Conservation (phyloP, 345 rosid genomes). For the Populus pruinosa region DNA sequence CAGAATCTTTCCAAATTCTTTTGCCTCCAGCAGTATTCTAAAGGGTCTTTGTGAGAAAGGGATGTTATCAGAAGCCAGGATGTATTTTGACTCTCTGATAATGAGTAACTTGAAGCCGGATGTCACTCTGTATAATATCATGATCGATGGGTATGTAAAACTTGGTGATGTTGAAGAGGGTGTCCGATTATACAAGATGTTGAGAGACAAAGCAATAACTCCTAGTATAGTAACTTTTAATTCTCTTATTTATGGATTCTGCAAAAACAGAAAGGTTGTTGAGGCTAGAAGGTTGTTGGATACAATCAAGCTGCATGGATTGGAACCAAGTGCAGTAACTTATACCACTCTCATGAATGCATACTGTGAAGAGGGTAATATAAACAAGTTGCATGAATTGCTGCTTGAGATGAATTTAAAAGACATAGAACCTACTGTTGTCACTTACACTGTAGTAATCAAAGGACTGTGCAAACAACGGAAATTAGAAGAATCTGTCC, state of each 20-base stretch:
- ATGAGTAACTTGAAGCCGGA: slow-evolving; percentile 31
- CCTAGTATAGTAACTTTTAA: slow-evolving; percentile 64
- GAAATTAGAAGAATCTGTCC: slow-evolving; percentile 43
- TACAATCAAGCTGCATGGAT: slow-evolving; percentile 40
- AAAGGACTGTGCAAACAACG: slow-evolving; percentile 56
- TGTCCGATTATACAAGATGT: slow-evolving; percentile 34
- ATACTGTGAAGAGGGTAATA: slow-evolving; percentile 48
- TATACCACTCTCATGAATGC: slow-evolving; percentile 78
- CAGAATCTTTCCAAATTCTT: slow-evolving; percentile 46
- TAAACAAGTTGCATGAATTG: slow-evolving; percentile 34
- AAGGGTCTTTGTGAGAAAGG: slow-evolving; percentile 53
- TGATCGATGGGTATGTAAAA: slow-evolving; percentile 65
- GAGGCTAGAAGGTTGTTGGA: slow-evolving; percentile 48
- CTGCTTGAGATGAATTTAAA: slow-evolving; percentile 47
- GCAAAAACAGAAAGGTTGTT: slow-evolving; percentile 36
- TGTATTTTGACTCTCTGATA: slow-evolving; percentile 46
- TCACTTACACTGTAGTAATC: slow-evolving; percentile 63
- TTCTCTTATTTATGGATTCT: slow-evolving; percentile 59
- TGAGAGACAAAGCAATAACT: slow-evolving; percentile 41
- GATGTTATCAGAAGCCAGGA: slow-evolving; percentile 53
- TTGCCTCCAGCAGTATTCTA: slow-evolving; percentile 46
- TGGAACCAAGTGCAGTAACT: slow-evolving; percentile 53
- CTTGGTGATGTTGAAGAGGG: slow-evolving; percentile 52
- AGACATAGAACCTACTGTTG: slow-evolving; percentile 39
- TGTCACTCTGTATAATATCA: slow-evolving; percentile 58